These are phyloP conservation scores for Pittosporum tobira DNA, from an alignment of 129 eudicot genomes.

Conservation along the genomic window DNA sequence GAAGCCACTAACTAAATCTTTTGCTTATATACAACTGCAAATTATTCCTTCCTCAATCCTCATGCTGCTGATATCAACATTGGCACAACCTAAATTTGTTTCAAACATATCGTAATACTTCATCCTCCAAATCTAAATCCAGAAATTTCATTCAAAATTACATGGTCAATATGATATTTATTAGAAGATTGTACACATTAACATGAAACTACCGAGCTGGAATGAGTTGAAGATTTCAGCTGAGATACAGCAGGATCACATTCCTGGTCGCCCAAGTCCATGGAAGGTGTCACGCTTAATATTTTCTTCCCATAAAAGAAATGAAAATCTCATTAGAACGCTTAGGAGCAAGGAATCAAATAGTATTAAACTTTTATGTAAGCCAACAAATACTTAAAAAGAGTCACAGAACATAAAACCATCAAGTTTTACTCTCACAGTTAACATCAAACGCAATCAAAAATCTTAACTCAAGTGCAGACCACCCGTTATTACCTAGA, in stretches of 20 bases:
- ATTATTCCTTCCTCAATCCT: too few species aligned
- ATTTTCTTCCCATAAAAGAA: conserved; percentile 41
- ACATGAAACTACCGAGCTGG: conserved; percentile 29
- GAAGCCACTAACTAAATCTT: too few species aligned
- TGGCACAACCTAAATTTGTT: background rate
- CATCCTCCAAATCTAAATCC: background rate
- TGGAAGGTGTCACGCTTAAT: conserved; percentile 28
- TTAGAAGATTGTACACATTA: conserved; percentile 23
- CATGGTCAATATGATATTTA: background rate
- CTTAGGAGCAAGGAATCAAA: background rate
- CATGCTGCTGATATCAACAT: background rate
- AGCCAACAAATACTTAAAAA: too few species aligned
- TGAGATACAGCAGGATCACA: conserved; percentile 31
- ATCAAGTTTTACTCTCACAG: too few species aligned
- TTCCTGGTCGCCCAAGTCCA: conserved; percentile 41
- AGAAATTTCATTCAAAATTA: background rate
- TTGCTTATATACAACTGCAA: background rate
- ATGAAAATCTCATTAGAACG: background rate
- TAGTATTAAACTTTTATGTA: background rate
- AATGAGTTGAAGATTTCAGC: conserved; percentile 27
- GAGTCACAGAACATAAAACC: too few species aligned
- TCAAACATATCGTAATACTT: background rate
- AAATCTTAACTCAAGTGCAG: too few species aligned
- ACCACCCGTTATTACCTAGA: too few species aligned
- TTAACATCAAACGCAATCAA: too few species aligned